Evolutionary conservation across 306 rosid species (phyloP), one percentile per base, ranked within the genome.

Genomic region (Ochetophila trinervis): DNA sequence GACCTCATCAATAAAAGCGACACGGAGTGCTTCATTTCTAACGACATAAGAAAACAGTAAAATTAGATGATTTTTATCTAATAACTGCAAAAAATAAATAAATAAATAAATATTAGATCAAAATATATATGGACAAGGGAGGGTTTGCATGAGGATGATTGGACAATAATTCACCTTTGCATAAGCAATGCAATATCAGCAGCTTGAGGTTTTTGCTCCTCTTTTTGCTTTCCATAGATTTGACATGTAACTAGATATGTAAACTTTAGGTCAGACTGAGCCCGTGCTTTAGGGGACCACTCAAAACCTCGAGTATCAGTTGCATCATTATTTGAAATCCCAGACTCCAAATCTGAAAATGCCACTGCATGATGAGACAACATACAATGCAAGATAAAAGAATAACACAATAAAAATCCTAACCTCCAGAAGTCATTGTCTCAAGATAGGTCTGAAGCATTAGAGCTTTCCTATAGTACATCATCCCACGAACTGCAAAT

Each of bases 21-120:
- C 91, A 37, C 98, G 97, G 57, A 93, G 91, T 72, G 97, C 97
- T 85, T 92, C 98, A 80, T 92, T 85, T 76, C 98, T 92, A 57
- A 55, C 58, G 69, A 54, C 57, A 67, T 24, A 64, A 57, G 45
- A 8, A 70, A 37, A 57, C 10, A 42, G n/a, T 10, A 60, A 66
- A 64, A 62, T 56, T 44, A 76, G 65, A 73, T 54, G 27, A 18
- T 22, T 60, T 53, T 12, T 49, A 49, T 15, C 53, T 49, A 49
- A 15, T 49, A 49, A 16, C 13, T 5, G 21, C 20, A 49, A 40
- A 40, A 40, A 12, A 40, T 6, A 40, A 40, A n/a, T n/a, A n/a
- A n/a, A n/a, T n/a, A n/a, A n/a, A n/a, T n/a, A n/a, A 7, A 10
- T 40, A 40, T 40, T 40, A 36, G 45, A 9, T 40, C 12, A 12